Percentiles rank a stretch among this genome's conserved stretches.
phyloP scores from a whole-genome alignment of 768 basidiomycete genomes.

The Tricholomella constricta region DNA sequence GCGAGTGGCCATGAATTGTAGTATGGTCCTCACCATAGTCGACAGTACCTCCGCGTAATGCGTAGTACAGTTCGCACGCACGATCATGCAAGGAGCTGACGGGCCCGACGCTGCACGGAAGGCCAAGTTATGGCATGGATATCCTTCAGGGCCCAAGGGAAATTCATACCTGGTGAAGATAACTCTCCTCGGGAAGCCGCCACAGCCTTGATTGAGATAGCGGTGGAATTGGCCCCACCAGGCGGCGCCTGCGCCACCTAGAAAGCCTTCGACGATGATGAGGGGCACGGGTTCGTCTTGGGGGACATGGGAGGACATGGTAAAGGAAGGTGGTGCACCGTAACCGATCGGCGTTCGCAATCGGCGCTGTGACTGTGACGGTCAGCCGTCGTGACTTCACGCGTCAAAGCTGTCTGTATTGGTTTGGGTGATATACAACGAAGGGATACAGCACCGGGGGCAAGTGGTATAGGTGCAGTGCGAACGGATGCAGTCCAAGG shows the following conservation, averaged over 20 bases:
- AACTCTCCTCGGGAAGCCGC: conserved; percentile 20
- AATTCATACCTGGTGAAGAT: conserved; percentile 9
- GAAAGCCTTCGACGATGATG: conserved; percentile 52
- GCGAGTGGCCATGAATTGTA: conserved; percentile 36
- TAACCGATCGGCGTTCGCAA: not conserved
- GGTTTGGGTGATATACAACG: conserved; percentile 9
- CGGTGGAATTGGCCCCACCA: conserved; percentile 41
- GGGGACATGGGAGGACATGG: not conserved
- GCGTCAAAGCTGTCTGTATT: conserved; percentile 10
- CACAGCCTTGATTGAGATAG: conserved; percentile 11
- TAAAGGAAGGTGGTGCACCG: not conserved
- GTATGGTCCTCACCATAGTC: conserved; percentile 51
- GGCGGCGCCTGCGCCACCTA: conserved; percentile 35
- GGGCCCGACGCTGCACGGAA: conserved; percentile 45
- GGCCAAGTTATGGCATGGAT: not conserved
- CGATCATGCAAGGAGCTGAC: conserved; percentile 55
- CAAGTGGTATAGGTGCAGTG: conserved; percentile 8
- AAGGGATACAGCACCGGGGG: conserved; percentile 6
- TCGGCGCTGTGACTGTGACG: conserved; percentile 7
- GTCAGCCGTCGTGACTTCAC: conserved; percentile 9
- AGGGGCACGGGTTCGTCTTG: conserved; percentile 17
- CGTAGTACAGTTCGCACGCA: conserved; percentile 53
- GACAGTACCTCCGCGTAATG: conserved; percentile 47
- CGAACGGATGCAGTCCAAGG: conserved; percentile 6
- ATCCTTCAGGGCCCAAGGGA: not conserved